Evolutionary conservation across 371 early-diverging fungal genomes (phyloP).

Genomic region (Mucor sp.): DNA sequence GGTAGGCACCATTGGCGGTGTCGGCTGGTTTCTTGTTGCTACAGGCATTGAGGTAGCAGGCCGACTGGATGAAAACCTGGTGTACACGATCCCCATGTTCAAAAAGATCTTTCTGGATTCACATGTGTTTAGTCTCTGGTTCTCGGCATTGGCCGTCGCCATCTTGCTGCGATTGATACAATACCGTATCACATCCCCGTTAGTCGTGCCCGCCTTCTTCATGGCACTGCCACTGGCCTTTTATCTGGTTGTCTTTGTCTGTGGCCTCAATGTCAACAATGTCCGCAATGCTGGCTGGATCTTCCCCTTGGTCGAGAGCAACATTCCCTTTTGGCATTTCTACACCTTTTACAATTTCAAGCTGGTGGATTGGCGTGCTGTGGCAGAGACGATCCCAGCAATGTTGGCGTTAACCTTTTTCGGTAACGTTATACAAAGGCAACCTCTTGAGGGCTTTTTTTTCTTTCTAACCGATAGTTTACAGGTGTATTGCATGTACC

Average conservation of each 20-base stretch:
- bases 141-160: slow-evolving; percentile 71
- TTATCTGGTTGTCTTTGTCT: slow-evolving; percentile 63
- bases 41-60: slow-evolving; percentile 93
- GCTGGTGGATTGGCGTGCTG: slow-evolving; percentile 76
- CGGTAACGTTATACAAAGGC: slow-evolving; percentile 45
- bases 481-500: slow-evolving; percentile 91
- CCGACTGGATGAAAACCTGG: slow-evolving; percentile 55
- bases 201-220: slow-evolving; percentile 88
- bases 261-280: slow-evolving; percentile 62
- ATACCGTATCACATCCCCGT: slow-evolving; percentile 53
- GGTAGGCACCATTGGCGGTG: slow-evolving; percentile 95
- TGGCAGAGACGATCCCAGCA: slow-evolving; percentile 81
- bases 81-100: slow-evolving; percentile 56
- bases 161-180: slow-evolving; percentile 62
- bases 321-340: slow-evolving; percentile 85
- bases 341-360: slow-evolving; percentile 79
- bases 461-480: neutral
- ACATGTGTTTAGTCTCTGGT: slow-evolving; percentile 79
- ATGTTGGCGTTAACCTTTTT: slow-evolving; percentile 94
- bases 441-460: neutral
- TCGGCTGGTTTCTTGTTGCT: slow-evolving; percentile 90
- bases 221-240: slow-evolving; percentile 80
- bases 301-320: slow-evolving; percentile 73
- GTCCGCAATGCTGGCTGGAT: slow-evolving; percentile 87
- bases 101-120: slow-evolving; percentile 56